Evolutionary conservation across 1,139 yeast species (phyloP), one percentile per base, ranked within the genome.

Genomic region (Candida sojae): DNA sequence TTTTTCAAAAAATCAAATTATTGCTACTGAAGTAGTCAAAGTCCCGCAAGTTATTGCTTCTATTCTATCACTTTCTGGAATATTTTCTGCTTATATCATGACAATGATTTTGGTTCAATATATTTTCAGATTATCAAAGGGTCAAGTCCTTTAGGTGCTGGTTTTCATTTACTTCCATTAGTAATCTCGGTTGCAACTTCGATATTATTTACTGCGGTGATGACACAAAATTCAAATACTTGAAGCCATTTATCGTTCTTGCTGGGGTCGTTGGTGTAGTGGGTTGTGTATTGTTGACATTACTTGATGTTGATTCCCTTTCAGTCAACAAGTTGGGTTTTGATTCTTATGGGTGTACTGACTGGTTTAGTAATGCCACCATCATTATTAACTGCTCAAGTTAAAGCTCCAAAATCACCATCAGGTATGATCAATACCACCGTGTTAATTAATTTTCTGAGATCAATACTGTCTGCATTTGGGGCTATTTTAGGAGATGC

Each of bases 351-450:
- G 21, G 78, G 78, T 38, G 57, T 61, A 26, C 62, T 66, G 1
- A 50, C 58, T 23, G 77, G 77, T 8, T 45, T 64, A 6, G 56
- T 55, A 45, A 57, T 69, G 63, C 77, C 71, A 55, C 55, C 66
- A 10, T 44, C 63, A 2, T 49, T 70, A 10, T 58, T 68, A 17
- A 57, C 64, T 2, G 61, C 70, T 3, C 76, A 71, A 53, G 54
- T 71, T 4, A 53, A 60, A 23, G 75, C 77, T 2, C 76, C 77
- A 29, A 64, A 67, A 47, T 57, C 67, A 5, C 66, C 71, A 3
- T 77, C 77, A n/a, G 67, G 70, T 8, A 60, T 62, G 26, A 73
- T 74, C 42, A 57, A 70, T 64, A 61, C 74, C 6, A 71, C 77
- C 3, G 59, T 72, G 3, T 64, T 65, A 42, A 36, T 68, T 26